Evolutionary conservation across 768 basidiomycete genomes (phyloP).

Genomic region (Collybia sp.): DNA sequence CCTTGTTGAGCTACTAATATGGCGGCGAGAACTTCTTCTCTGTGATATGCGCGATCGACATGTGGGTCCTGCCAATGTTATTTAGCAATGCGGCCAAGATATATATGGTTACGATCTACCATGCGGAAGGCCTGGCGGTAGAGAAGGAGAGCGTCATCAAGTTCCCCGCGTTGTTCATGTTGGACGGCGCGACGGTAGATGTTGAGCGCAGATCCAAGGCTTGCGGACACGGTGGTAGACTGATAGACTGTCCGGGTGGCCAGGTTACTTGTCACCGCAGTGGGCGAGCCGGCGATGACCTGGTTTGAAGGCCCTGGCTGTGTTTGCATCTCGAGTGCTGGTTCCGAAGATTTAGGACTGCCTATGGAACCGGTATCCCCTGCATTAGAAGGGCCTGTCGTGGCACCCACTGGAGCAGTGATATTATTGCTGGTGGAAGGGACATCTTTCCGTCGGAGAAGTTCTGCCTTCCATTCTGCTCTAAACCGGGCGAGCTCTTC

Average conservation of each 20-base stretch:
- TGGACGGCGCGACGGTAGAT: slow-evolving; percentile 68
- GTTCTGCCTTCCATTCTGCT: slow-evolving; percentile 69
- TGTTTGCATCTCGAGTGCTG: too few relatives aligned
- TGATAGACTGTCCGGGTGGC: slow-evolving; percentile 14
- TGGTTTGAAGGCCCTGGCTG: slow-evolving; percentile 13
- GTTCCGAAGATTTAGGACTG: too few relatives aligned
- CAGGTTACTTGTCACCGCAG: slow-evolving; percentile 9
- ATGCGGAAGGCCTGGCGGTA: slow-evolving; percentile 81
- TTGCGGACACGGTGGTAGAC: slow-evolving; percentile 22
- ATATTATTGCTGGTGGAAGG: slow-evolving; percentile 3
- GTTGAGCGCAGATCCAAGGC: slow-evolving; percentile 48
- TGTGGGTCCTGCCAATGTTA: slow-evolving; percentile 43
- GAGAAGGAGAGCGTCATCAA: slow-evolving; percentile 70
- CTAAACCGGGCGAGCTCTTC: slow-evolving; percentile 68
- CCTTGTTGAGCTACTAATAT: slow-evolving; percentile 22
- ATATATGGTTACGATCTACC: slow-evolving; percentile 16
- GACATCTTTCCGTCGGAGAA: slow-evolving; percentile 33
- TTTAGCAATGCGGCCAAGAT: neutral
- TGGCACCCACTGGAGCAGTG: slow-evolving; percentile 1
- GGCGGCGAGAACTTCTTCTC: slow-evolving; percentile 44
- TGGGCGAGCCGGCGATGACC: slow-evolving; percentile 10
- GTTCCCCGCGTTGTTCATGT: slow-evolving; percentile 66
- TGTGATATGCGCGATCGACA: slow-evolving; percentile 68
- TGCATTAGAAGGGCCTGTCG: neutral
- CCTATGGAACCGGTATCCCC: too few relatives aligned